Evolutionary conservation across 140 eudicot genomes (phyloP).

Genomic region (Flaveria floridana): DNA sequence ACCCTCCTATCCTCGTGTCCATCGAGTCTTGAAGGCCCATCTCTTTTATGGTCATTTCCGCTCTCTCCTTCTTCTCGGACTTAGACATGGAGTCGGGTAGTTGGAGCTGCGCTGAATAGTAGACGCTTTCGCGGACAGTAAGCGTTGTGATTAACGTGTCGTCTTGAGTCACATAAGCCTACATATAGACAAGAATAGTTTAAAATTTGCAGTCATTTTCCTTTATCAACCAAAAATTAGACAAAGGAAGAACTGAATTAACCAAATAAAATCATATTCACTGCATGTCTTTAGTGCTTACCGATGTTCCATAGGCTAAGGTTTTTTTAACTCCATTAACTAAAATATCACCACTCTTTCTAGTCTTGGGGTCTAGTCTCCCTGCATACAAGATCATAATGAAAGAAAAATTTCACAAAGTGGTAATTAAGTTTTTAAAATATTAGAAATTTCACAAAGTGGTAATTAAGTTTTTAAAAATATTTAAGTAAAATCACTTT

Average conservation of each 20-base stretch:
- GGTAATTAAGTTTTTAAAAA: too few relatives aligned
- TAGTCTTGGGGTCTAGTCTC: constrained; percentile 53
- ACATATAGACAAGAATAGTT: background rate
- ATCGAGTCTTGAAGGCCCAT: constrained; percentile 48
- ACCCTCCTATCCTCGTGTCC: constrained; percentile 53
- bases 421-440: too few relatives aligned
- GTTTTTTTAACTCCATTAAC: constrained; percentile 53
- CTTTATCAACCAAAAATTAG: background rate
- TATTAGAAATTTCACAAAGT: too few relatives aligned
- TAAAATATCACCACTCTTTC: constrained; percentile 56
- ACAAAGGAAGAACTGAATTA: background rate
- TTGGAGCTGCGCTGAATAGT: constrained; percentile 54
- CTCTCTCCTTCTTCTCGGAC: constrained; percentile 45
- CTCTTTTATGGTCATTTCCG: constrained; percentile 44
- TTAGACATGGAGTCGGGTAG: constrained; percentile 48
- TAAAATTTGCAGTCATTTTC: background rate
- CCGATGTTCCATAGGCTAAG: constrained; percentile 70
- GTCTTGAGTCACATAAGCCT: constrained; percentile 64
- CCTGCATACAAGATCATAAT: constrained; percentile 36
- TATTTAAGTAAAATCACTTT: too few relatives aligned
- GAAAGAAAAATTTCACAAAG: too few relatives aligned
- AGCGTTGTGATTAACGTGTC: constrained; percentile 43
- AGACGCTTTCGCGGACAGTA: constrained; percentile 46
- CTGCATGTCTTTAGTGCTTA: constrained; percentile 19
- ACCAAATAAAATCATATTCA: background rate